Base-by-base conservation (phyloP, 2,329 filamentous ascomycete species). In the Balansia obtecta region DNA sequence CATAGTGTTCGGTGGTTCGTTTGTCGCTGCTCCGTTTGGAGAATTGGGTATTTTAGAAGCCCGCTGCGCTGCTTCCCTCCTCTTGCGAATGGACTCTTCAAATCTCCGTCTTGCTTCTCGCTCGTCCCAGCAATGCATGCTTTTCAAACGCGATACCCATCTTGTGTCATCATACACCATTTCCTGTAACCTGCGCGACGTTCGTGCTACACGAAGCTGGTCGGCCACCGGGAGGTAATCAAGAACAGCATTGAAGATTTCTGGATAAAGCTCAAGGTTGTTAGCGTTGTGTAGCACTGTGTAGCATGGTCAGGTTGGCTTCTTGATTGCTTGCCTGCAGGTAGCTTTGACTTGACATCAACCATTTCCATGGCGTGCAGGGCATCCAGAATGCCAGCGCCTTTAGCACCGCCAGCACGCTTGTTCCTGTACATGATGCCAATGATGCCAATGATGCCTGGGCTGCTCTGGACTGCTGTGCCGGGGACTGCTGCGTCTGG, bases 101-200 rank as follows among this genome's bases (percentile, higher is more conserved):
- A 88, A 87, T 49, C 86, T 73, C 57, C 79, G 82, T 53, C 90
- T 78, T 4, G 93, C 93, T 63, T 95, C 91, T 3, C 72, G 67
- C 63, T 98, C 93, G 61, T 95, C 85, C 93, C 93, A 98, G 57
- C 86, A 85, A 2, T 85, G 87, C 82, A 98, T 95, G 52, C 77
- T 82, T 63, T 86, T 86, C 50, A 98, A 69, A 55, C 87, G 79
- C 55, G 87, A 82, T 39, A 97, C 86, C 93, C 93, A 98, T 71
- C 91, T 79, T 46, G 89, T 88, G 66, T 98, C 93, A 65, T 98
- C 93, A 68, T 97, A 98, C 3, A 96, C 90, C 90, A 98, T 98
- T 69, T 98, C 93, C 63, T 86, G 85, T 76, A 97, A 80, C 53
- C 88, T 86, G 62, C 80, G 85, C 52, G 88, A 95, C 22, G 86